These are phyloP conservation scores for Echites panduratus DNA, from an alignment of 257 asterid species.

Conservation along the genomic window DNA sequence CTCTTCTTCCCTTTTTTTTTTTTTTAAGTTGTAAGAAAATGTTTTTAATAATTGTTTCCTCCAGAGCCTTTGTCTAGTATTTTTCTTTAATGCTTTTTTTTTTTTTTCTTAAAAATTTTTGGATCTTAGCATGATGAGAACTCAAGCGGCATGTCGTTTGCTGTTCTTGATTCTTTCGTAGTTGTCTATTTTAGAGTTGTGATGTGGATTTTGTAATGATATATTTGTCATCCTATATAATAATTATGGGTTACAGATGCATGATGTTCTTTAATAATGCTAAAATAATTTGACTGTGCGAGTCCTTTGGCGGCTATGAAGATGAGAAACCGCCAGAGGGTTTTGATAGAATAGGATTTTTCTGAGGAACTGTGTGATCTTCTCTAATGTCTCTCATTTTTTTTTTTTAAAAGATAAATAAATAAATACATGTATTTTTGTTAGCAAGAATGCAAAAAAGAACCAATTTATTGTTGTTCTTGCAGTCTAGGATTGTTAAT, in stretches of 20 bases:
- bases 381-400: too few species aligned
- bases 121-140: constrained; percentile 30
- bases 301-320: neutral
- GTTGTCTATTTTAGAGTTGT: constrained; percentile 16
- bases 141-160: constrained; percentile 8
- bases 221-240: neutral
- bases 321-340: neutral
- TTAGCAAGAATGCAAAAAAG: too few species aligned
- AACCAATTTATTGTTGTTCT: too few species aligned
- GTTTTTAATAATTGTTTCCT: constrained; percentile 40
- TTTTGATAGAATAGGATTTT: too few species aligned
- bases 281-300: neutral
- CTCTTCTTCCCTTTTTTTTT: constrained; percentile 25
- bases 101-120: neutral
- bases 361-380: too few species aligned
- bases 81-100: constrained; percentile 27
- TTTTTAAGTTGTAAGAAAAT: constrained; percentile 34
- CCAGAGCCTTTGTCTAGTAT: constrained; percentile 35
- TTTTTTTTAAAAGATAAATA: too few species aligned
- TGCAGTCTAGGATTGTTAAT: too few species aligned
- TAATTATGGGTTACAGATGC: neutral
- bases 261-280: neutral
- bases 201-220: constrained; percentile 10
- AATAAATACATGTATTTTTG: too few species aligned
- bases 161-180: constrained; percentile 13